phyloP scores from a whole-genome alignment of 148 eudicot species.

The Dysphania ambrosioides region DNA sequence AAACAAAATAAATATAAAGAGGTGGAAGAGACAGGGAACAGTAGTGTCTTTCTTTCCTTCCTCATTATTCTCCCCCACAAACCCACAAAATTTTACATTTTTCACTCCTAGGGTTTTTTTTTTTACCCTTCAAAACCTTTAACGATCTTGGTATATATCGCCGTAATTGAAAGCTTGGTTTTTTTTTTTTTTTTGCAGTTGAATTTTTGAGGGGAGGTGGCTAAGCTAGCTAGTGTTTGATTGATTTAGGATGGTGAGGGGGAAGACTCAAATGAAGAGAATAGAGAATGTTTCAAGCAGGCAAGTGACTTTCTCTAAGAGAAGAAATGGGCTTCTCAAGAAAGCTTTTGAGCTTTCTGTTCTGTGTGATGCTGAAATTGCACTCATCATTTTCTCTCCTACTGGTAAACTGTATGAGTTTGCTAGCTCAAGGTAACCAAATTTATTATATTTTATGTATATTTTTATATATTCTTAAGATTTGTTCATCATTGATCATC shows the following conservation, averaged over 20 bases:
- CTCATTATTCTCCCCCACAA: slow-evolving; percentile 19
- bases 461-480: background rate
- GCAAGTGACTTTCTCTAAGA: slow-evolving; percentile 73
- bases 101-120: slow-evolving; percentile 32
- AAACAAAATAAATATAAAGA: background rate
- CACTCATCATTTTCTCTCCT: slow-evolving; percentile 60
- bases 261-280: slow-evolving; percentile 66
- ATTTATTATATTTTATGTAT: background rate
- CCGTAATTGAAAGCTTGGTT: too few relatives aligned
- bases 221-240: too few relatives aligned
- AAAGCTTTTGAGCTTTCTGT: slow-evolving; percentile 68
- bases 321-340: slow-evolving; percentile 68
- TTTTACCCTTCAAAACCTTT: slow-evolving; percentile 14
- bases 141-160: too few relatives aligned
- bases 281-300: slow-evolving; percentile 68
- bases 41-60: slow-evolving; percentile 16
- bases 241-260: slow-evolving; percentile 56
- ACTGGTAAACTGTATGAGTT: slow-evolving; percentile 59
- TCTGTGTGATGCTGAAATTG: slow-evolving; percentile 71
- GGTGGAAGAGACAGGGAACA: slow-evolving; percentile 15
- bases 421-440: slow-evolving; percentile 59
- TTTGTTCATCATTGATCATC: background rate
- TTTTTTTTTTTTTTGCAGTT: background rate
- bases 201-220: background rate
- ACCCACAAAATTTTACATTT: background rate